These are phyloP conservation scores for Colletotrichum eremochloae DNA, from an alignment of 2,329 filamentous ascomycete species.

Conservation along the genomic window DNA sequence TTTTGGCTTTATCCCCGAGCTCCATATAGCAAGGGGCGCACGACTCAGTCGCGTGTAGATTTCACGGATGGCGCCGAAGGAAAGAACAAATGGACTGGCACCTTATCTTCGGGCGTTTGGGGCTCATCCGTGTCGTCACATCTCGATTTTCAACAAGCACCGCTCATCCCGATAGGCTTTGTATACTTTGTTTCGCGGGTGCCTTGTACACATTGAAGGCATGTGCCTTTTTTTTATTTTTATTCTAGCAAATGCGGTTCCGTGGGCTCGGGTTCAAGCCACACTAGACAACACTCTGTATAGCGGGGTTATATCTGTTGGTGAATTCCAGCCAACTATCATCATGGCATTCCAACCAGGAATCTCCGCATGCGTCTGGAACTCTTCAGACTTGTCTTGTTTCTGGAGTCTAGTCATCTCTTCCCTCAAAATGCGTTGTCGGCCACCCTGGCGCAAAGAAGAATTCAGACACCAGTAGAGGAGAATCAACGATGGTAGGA, in stretches of 20 bases:
- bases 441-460: too few relatives aligned
- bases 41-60: constrained; percentile 5
- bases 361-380: not conserved
- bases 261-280: constrained; percentile 17
- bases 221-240: not conserved
- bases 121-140: constrained; percentile 27
- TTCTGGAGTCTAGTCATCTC: not conserved
- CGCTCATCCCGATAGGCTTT: constrained; percentile 16
- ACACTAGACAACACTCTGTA: not conserved
- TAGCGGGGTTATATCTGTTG: constrained; percentile 13
- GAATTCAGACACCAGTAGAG: not conserved
- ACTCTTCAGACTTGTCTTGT: not conserved
- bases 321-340: not conserved
- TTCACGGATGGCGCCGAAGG: constrained; percentile 31
- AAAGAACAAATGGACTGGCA: constrained; percentile 21
- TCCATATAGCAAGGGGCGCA: not conserved
- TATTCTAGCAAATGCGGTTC: not conserved
- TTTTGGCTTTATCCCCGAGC: not conserved
- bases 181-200: constrained; percentile 1
- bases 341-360: constrained; percentile 3
- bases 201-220: not conserved
- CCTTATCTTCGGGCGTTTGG: constrained; percentile 2
- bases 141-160: constrained; percentile 16
- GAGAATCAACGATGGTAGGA: too few relatives aligned
- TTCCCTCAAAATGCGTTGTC: not conserved